These are phyloP conservation scores for Fragaria vesca DNA, from an alignment of 306 rosid species.

Conservation along the genomic window DNA sequence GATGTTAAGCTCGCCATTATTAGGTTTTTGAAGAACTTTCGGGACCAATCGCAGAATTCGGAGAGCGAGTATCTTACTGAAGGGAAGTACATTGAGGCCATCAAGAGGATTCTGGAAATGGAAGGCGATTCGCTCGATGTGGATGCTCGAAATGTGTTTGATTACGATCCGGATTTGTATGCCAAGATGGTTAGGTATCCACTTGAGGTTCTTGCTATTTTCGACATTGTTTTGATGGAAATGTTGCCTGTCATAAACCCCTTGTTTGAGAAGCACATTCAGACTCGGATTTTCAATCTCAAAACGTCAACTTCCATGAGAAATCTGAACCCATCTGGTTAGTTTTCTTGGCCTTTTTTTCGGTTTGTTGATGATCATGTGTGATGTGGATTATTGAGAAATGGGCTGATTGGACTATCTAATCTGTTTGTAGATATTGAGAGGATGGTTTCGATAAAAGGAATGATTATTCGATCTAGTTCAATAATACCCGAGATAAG, in stretches of 20 bases:
- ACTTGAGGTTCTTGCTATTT: constrained; percentile 92
- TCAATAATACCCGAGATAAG: constrained; percentile 89
- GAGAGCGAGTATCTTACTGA: constrained; percentile 56
- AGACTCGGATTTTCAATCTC: constrained; percentile 84
- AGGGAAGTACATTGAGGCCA: constrained; percentile 76
- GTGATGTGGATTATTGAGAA: not conserved
- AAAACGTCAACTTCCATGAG: constrained; percentile 78
- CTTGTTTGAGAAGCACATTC: constrained; percentile 84
- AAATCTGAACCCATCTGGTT: constrained; percentile 92
- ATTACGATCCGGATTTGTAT: constrained; percentile 84
- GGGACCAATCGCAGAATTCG: constrained; percentile 45
- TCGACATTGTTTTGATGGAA: constrained; percentile 92
- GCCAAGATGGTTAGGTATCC: constrained; percentile 93
- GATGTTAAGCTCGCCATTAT: constrained; percentile 81
- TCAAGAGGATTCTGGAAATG: constrained; percentile 60
- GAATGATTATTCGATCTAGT: constrained; percentile 87
- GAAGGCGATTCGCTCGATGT: constrained; percentile 85
- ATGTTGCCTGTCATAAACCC: constrained; percentile 79
- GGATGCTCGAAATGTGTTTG: constrained; percentile 77
- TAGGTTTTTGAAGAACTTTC: constrained; percentile 74
- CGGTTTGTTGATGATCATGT: not conserved
- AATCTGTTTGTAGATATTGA: constrained; percentile 58
- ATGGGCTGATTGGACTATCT: constrained; percentile 16
- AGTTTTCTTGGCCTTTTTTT: constrained; percentile 14
- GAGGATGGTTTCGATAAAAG: constrained; percentile 92